These are phyloP conservation scores for Chaetomium cochliodes DNA, from an alignment of 495 filamentous ascomycete genomes.

Conservation along the genomic window DNA sequence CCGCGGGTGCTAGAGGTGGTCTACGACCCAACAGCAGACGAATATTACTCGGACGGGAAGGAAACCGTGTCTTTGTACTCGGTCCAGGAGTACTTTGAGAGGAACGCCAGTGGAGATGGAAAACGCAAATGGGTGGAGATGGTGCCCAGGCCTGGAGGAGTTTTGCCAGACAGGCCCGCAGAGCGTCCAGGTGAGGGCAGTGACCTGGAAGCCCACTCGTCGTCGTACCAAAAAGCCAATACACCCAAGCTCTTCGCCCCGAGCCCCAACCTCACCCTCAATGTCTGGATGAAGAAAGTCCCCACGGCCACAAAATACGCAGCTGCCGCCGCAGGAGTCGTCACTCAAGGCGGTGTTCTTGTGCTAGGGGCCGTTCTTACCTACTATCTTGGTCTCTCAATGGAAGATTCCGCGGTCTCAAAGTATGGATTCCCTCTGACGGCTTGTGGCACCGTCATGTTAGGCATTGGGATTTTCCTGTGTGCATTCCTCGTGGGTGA, in stretches of 20 bases:
- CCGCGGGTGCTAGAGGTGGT: constrained; percentile 30
- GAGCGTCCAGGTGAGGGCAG: no score
- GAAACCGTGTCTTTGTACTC: no score
- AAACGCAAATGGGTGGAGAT: background rate
- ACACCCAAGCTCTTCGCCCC: constrained; percentile 27
- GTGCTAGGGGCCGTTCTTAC: background rate
- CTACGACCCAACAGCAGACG: constrained; percentile 21
- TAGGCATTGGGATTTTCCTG: background rate
- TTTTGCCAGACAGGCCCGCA: no score
- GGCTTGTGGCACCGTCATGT: background rate
- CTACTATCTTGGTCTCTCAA: no score
- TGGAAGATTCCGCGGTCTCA: no score
- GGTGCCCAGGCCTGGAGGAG: background rate
- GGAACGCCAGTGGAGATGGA: background rate
- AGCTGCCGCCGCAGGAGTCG: background rate
- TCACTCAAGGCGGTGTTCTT: background rate
- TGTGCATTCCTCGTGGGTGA: background rate
- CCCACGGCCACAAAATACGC: background rate
- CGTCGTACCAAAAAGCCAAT: no score
- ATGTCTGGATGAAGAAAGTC: constrained; percentile 42
- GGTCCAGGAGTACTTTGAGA: no score
- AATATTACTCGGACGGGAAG: no score
- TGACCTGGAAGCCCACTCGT: no score
- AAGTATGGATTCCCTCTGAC: no score
- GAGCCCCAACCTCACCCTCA: constrained; percentile 48